phyloP scores from a whole-genome alignment of 108 stramenopile genomes.

The Pseudonitzschia multistriata region DNA sequence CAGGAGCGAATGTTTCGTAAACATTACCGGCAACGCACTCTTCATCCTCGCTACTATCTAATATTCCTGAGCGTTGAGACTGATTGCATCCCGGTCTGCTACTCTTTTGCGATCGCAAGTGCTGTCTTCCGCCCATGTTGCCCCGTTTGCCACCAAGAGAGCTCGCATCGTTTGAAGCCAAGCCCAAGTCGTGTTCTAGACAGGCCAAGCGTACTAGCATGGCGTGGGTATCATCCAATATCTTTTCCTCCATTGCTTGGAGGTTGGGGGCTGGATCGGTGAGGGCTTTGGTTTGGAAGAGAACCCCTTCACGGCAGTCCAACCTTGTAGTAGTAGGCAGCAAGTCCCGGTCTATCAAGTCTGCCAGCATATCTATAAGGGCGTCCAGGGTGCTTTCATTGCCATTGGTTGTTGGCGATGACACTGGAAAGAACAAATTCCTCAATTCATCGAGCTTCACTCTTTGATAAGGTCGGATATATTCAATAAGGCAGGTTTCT shows the following conservation, averaged over 20 bases:
- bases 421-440: conserved; percentile 25
- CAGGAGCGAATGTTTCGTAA: not conserved
- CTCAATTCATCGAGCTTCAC: conserved; percentile 61
- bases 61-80: conserved; percentile 8
- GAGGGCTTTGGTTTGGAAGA: conserved; percentile 12
- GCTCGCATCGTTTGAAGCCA: not conserved
- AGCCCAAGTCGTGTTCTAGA: conserved; percentile 38
- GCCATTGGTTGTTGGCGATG: conserved; percentile 3
- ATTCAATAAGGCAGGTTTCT: conserved; percentile 67
- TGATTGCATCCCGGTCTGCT: not conserved
- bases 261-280: conserved; percentile 1
- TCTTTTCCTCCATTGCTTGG: conserved; percentile 16
- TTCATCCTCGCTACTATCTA: conserved; percentile 23
- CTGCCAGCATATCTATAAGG: conserved; percentile 30
- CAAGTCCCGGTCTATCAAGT: conserved; percentile 34
- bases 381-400: not conserved
- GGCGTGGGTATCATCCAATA: conserved; percentile 49
- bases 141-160: conserved; percentile 4
- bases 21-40: conserved; percentile 15
- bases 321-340: conserved; percentile 28
- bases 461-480: conserved; percentile 61
- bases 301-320: conserved; percentile 19
- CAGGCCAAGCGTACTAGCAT: conserved; percentile 57
- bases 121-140: conserved; percentile 1
- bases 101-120: not conserved